A percentile compares a stretch with the other conserved stretches of the same genome.
Evolutionary conservation across 169 alveolate species (phyloP).

Genomic region (Plasmodium cynomolgi): DNA sequence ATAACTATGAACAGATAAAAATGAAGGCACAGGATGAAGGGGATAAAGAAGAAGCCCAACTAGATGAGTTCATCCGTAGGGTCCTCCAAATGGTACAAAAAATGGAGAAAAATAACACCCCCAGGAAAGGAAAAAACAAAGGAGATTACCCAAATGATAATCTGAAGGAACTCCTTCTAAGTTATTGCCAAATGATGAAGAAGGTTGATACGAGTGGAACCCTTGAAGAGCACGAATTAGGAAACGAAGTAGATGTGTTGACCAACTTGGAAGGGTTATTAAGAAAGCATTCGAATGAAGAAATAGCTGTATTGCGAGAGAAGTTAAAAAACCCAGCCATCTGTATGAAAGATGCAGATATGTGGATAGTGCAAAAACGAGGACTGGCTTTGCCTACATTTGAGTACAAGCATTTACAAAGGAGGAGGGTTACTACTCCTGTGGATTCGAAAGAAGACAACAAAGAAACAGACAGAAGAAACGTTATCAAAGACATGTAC

Average conservation of each 20-base stretch:
- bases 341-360: neutral
- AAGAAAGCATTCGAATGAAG: neutral
- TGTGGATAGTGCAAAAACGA: neutral
- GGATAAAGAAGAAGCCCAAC: neutral
- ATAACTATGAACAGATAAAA: neutral
- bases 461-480: neutral
- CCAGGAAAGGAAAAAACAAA: neutral
- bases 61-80: neutral
- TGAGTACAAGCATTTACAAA: neutral
- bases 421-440: neutral
- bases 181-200: neutral
- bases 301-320: neutral
- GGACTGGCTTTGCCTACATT: neutral
- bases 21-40: neutral
- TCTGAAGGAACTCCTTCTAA: neutral
- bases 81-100: neutral
- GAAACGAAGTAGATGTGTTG: neutral
- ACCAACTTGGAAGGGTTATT: neutral
- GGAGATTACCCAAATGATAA: neutral
- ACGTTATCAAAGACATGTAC: neutral
- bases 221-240: neutral
- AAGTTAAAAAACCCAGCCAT: slow-evolving; percentile 3
- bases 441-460: neutral
- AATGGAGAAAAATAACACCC: neutral
- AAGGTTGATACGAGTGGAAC: slow-evolving; percentile 1